Evolutionary conservation across 1,284 basidiomycete species (phyloP), one percentile per base, ranked within the genome.

Genomic region (Phaffia rhodozyma): DNA sequence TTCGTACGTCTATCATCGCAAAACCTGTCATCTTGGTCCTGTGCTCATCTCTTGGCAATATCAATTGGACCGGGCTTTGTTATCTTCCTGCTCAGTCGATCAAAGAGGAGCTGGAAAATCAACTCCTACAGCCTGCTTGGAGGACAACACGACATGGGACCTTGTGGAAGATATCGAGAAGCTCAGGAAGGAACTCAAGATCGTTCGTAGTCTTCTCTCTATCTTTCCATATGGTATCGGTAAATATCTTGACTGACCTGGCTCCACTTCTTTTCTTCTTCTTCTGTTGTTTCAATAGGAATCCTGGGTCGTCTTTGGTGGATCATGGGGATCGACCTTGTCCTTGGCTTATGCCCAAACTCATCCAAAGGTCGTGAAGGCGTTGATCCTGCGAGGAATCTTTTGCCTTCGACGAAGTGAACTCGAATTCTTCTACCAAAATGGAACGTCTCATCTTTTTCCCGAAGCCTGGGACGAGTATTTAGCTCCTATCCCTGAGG

Each of bases 141-240:
- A 87, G 68, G 85, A 91, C 66, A 97, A 97, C 75, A 96, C 91
- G 1, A 97, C 92, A 0, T 94, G 90, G 91, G 86, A 93, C 72
- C 82, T 97, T 34, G 90, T 97, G 23, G 85, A 83, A 67, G 93
- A 97, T 72, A 85, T 91, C 18, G 92, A 97, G 74, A 84, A 78
- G 70, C 77, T 97, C 30, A 81, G 92, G 60, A 79, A 84, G 69
- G 81, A 86, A 67, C 79, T 94, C 2, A 75, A 75, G 38, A 79
- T 89, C 62, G 84, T 66, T 71, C 20, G 29, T 32, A 21, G 20
- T 30, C 29, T n/a, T n/a, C 50, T 20, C 16, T 43, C 0, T 21
- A 30, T 54, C 2, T 18, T 21, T 43, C 30, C 47, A 16, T 23
- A 23, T 25, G 9, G 1, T 11, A 11, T 30, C 23, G 38, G 20